phyloP scores from a whole-genome alignment of 2,329 filamentous ascomycete genomes.

The Diplodia scrobiculata region DNA sequence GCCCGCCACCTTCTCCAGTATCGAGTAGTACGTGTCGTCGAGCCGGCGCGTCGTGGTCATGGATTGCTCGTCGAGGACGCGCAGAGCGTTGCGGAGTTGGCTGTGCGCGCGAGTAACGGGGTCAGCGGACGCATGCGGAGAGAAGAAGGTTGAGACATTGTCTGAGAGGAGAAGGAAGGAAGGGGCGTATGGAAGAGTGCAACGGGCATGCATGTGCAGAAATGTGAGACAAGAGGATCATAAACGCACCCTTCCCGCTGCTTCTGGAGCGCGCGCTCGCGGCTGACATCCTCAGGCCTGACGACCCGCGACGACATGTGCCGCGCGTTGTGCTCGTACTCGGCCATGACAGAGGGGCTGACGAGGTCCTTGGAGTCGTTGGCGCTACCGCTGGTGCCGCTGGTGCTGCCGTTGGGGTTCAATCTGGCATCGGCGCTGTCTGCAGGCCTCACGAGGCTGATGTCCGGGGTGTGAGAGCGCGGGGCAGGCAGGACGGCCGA shows the following conservation, averaged over 20 bases:
- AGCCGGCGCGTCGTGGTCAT: constrained; percentile 65
- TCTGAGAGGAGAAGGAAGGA: neutral
- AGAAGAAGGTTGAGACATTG: constrained; percentile 2
- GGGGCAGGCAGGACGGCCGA: constrained; percentile 50
- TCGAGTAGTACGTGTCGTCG: constrained; percentile 72
- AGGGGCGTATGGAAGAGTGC: neutral
- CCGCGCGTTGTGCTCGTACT: constrained; percentile 8
- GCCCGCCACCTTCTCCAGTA: constrained; percentile 67
- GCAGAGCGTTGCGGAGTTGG: constrained; percentile 47
- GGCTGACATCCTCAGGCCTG: constrained; percentile 45
- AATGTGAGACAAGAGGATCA: neutral
- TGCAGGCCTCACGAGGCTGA: constrained; percentile 40
- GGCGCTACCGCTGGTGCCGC: constrained; percentile 37
- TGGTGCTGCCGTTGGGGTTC: neutral
- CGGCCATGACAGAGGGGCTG: constrained; percentile 12
- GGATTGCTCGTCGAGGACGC: constrained; percentile 60
- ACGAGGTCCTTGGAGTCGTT: neutral
- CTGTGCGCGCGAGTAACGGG: constrained; percentile 32
- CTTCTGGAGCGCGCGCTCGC: constrained; percentile 42
- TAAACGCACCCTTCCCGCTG: constrained; percentile 44
- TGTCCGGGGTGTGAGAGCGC: constrained; percentile 49
- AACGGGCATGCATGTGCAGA: neutral
- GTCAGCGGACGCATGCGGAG: neutral
- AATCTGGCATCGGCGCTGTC: constrained; percentile 27
- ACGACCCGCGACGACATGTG: constrained; percentile 36